Evolutionary conservation across 352 stramenopile genomes (phyloP).

Genomic region (Phytophthora lateralis): DNA sequence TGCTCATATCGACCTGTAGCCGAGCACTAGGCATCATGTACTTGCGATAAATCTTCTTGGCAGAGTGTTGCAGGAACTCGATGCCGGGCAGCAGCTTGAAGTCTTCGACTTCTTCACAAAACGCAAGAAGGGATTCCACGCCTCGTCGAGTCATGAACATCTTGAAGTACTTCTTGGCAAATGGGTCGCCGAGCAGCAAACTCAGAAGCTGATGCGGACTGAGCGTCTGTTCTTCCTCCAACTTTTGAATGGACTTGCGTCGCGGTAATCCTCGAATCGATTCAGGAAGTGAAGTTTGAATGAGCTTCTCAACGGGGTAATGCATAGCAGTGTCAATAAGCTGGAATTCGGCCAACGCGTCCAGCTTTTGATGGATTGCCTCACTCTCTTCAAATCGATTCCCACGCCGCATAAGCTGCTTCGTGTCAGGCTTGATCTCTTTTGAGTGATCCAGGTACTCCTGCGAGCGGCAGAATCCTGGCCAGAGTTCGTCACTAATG

Average conservation of each 20-base stretch:
- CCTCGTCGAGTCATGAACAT: conserved; percentile 74
- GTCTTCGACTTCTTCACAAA: conserved; percentile 79
- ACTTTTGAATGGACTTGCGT: conserved; percentile 22
- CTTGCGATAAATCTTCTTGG: conserved; percentile 88
- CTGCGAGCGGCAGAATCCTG: conserved; percentile 63
- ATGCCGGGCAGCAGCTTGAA: conserved; percentile 82
- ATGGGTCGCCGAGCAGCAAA: conserved; percentile 56
- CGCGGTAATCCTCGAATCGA: conserved; percentile 1
- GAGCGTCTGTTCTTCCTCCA: conserved; percentile 43
- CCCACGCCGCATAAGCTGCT: conserved; percentile 18
- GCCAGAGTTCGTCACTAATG: conserved; percentile 79
- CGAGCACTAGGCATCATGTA: conserved; percentile 79
- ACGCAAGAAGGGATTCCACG: conserved; percentile 70
- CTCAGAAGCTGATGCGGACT: conserved; percentile 57
- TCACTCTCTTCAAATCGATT: conserved; percentile 51
- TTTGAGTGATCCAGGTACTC: conserved; percentile 76
- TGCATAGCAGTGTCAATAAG: conserved; percentile 78
- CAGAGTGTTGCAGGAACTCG: conserved; percentile 84
- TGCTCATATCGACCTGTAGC: conserved; percentile 87
- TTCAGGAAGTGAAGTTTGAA: conserved; percentile 46
- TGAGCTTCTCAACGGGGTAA: conserved; percentile 77
- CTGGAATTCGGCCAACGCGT: conserved; percentile 66
- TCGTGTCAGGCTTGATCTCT: conserved; percentile 34
- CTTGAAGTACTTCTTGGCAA: conserved; percentile 78
- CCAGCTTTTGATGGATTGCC: conserved; percentile 56